Base-by-base conservation (phyloP, 1,284 basidiomycete species). In the Ustilago esculenta region DNA sequence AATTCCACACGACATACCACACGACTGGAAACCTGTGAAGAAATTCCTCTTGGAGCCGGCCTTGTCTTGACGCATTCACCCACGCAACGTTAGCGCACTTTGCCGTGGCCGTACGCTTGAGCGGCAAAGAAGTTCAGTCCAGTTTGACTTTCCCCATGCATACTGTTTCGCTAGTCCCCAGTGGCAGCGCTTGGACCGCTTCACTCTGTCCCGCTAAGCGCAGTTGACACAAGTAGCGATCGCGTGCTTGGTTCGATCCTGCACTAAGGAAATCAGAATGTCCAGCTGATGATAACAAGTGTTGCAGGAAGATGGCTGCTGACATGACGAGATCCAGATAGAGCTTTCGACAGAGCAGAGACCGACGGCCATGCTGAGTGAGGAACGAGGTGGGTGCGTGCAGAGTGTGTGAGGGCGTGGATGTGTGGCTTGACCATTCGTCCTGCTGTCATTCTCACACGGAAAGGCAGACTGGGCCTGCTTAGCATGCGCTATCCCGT, bases 1-100 rank as follows among this genome's bases (percentile, higher is more conserved):
- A n/a, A n/a, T n/a, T n/a, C n/a, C n/a, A n/a, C n/a, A n/a, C n/a
- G 5, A 33, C 48, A 42, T 44, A 33, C 50, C 50, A 52, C 49
- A 51, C 49, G 40, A 51, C 49, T 49, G 47, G 47, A 49, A 49
- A 40, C 30, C 29, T 24, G 5, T 4, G 25, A 30, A 24, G 11
- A 32, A 21, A 27, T 17, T 36, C 20, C 24, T n/a, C n/a, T n/a
- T n/a, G n/a, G n/a, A n/a, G n/a, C n/a, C n/a, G n/a, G n/a, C n/a
- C n/a, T n/a, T n/a, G n/a, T n/a, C n/a, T n/a, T n/a, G n/a, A n/a
- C n/a, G n/a, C n/a, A n/a, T n/a, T n/a, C n/a, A n/a, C n/a, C n/a
- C n/a, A n/a, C n/a, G n/a, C n/a, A n/a, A n/a, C n/a, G n/a, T n/a
- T n/a, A n/a, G n/a, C n/a, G n/a, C n/a, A n/a, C n/a, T n/a, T n/a